These are phyloP conservation scores for Erythrobasidium yunnanense DNA, from an alignment of 768 basidiomycete genomes.

Conservation along the genomic window DNA sequence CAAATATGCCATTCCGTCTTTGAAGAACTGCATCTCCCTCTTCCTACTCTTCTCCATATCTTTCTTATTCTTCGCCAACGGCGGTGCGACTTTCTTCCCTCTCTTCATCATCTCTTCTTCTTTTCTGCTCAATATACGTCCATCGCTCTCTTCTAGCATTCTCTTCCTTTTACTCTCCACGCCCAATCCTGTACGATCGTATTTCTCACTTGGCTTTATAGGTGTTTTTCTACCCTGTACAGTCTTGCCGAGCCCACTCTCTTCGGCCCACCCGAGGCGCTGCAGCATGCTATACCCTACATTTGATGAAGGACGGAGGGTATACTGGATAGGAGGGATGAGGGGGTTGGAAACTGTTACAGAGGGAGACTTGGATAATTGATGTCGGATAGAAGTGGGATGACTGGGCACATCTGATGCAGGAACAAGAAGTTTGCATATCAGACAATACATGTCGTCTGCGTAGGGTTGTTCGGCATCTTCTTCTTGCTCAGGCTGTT, in stretches of 20 bases:
- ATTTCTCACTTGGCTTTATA: conserved; percentile 10
- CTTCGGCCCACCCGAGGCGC: conserved; percentile 9
- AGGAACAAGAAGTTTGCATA: conserved; percentile 12
- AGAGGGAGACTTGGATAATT: neutral
- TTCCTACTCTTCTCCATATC: conserved; percentile 13
- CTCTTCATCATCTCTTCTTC: neutral
- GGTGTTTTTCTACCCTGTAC: conserved; percentile 3
- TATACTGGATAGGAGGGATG: conserved; percentile 9
- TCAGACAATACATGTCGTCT: conserved; percentile 21
- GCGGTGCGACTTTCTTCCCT: neutral
- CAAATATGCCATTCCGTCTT: conserved; percentile 20
- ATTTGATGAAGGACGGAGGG: neutral
- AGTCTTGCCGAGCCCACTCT: neutral
- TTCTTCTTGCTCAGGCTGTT: neutral
- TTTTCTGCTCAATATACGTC: neutral
- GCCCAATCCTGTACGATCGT: conserved; percentile 15
- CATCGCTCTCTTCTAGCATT: conserved; percentile 4
- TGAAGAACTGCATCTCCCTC: conserved; percentile 22
- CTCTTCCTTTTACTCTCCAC: conserved; percentile 1
- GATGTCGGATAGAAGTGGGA: conserved; percentile 7
- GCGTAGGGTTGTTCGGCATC: neutral
- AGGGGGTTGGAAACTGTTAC: neutral
- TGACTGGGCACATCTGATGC: conserved; percentile 20
- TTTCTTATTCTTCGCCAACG: conserved; percentile 15
- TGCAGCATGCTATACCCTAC: conserved; percentile 22